Conservation (phyloP, 352 stramenopile species). For the Pythium rhizo-oryzae region DNA sequence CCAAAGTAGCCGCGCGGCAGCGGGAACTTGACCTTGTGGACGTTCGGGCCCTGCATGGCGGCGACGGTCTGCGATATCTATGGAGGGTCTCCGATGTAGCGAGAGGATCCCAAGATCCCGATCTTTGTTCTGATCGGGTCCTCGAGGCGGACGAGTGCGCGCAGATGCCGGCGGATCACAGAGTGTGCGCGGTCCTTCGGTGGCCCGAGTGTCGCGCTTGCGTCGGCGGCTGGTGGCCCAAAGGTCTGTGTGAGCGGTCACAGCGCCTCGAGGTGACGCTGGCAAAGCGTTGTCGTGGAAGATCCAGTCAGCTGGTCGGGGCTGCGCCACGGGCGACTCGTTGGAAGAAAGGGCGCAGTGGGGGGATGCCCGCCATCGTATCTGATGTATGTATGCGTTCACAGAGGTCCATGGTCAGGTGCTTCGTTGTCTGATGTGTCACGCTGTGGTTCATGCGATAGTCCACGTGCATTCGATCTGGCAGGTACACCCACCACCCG, state of each 20-base stretch:
- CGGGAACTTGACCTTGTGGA: conserved; percentile 30
- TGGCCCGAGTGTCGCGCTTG: neutral
- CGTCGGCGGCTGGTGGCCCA: neutral
- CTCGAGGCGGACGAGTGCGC: neutral
- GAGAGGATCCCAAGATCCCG: too few relatives aligned
- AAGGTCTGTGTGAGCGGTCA: neutral
- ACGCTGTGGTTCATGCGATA: neutral
- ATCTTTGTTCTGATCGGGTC: neutral
- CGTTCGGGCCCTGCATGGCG: neutral
- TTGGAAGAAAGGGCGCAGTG: neutral
- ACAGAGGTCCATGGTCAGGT: neutral
- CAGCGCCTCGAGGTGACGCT: neutral
- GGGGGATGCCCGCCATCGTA: neutral
- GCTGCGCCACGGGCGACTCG: neutral
- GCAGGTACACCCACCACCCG: neutral
- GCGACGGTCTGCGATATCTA: conserved; percentile 5
- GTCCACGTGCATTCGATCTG: neutral
- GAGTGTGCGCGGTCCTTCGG: neutral
- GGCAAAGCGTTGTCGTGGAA: neutral
- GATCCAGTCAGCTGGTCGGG: neutral
- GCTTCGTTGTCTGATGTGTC: neutral
- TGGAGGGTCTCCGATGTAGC: neutral
- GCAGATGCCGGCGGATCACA: neutral
- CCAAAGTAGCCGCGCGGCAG: conserved; percentile 28
- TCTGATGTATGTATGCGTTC: neutral